phyloP scores from a whole-genome alignment of 805 yeast species.

The Hanseniaspora pseudoguilliermondii region DNA sequence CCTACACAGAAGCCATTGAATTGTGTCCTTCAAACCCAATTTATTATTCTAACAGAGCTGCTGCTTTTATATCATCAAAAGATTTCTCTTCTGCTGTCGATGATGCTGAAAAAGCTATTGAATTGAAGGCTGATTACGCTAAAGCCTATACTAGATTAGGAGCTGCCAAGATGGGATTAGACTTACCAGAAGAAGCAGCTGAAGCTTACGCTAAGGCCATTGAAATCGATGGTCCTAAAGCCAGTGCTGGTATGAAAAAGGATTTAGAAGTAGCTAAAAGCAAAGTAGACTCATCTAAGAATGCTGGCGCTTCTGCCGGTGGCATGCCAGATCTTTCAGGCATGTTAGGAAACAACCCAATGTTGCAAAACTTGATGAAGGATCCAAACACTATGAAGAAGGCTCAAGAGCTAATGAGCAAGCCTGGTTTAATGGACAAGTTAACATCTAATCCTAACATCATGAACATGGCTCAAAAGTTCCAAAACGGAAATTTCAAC shows the following conservation, averaged over 20 bases:
- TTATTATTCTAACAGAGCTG: constrained; percentile 88
- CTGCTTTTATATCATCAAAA: constrained; percentile 74
- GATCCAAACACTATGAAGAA: constrained; percentile 89
- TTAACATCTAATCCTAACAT: constrained; percentile 71
- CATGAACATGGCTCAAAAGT: constrained; percentile 68
- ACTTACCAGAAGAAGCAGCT: constrained; percentile 80
- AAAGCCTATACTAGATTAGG: constrained; percentile 94
- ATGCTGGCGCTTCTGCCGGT: constrained; percentile 24
- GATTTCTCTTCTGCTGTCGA: constrained; percentile 64
- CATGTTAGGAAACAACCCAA: constrained; percentile 40
- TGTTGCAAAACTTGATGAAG: constrained; percentile 53
- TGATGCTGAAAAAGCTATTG: constrained; percentile 76
- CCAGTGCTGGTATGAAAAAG: constrained; percentile 79
- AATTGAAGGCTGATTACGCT: constrained; percentile 64
- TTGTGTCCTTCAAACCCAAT: constrained; percentile 63
- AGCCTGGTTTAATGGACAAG: constrained; percentile 62
- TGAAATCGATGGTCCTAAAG: constrained; percentile 71
- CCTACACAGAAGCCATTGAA: constrained; percentile 70
- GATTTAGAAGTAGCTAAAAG: constrained; percentile 90
- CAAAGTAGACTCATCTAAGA: constrained; percentile 45
- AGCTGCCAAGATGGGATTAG: constrained; percentile 83
- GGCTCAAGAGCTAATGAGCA: constrained; percentile 76
- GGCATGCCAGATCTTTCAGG: constrained; percentile 71
- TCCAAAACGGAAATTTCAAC: constrained; percentile 57
- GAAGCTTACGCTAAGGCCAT: constrained; percentile 83